Conservation (phyloP, 2,329 filamentous ascomycete species). For the Monosporascus cannonballus region DNA sequence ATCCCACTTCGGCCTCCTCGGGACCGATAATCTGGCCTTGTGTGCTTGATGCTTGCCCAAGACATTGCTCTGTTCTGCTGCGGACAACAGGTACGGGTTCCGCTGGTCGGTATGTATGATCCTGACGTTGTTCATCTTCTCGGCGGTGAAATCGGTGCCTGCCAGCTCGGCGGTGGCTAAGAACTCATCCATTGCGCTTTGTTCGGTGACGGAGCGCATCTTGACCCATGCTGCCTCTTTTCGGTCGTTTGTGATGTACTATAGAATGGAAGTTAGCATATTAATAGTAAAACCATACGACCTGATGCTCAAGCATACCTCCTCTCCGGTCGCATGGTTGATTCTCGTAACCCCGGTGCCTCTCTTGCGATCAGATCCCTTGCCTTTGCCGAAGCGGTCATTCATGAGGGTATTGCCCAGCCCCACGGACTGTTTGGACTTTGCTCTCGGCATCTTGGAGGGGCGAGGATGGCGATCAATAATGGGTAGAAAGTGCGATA, state of each 20-base stretch:
- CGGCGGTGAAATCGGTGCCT: conserved; percentile 97
- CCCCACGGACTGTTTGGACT: conserved; percentile 91
- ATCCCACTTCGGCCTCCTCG: conserved; percentile 85
- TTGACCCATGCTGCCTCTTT: conserved; percentile 96
- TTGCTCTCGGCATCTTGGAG: conserved; percentile 58
- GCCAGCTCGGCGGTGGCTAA: conserved; percentile 91
- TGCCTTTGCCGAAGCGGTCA: conserved; percentile 92
- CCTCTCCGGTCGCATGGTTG: conserved; percentile 74
- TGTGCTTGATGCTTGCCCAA: conserved; percentile 80
- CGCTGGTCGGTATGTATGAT: conserved; percentile 96
- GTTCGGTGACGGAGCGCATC: conserved; percentile 98
- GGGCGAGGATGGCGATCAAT: background rate
- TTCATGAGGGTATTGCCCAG: conserved; percentile 98
- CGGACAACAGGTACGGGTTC: conserved; percentile 87
- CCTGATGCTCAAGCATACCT: conserved; percentile 34
- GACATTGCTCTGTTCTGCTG: conserved; percentile 72
- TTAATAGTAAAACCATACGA: background rate
- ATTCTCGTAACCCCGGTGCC: conserved; percentile 55
- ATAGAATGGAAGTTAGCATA: background rate
- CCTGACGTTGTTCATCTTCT: conserved; percentile 98
- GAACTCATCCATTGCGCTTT: conserved; percentile 94
- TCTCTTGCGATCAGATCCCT: conserved; percentile 75
- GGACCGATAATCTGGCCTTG: conserved; percentile 74
- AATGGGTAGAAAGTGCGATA: background rate
- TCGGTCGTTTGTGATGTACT: conserved; percentile 86